Percentiles rank a stretch among this genome's conserved stretches.
These are phyloP conservation scores for Pythium aquatile DNA, from an alignment of 352 stramenopile species.

Conservation along the genomic window DNA sequence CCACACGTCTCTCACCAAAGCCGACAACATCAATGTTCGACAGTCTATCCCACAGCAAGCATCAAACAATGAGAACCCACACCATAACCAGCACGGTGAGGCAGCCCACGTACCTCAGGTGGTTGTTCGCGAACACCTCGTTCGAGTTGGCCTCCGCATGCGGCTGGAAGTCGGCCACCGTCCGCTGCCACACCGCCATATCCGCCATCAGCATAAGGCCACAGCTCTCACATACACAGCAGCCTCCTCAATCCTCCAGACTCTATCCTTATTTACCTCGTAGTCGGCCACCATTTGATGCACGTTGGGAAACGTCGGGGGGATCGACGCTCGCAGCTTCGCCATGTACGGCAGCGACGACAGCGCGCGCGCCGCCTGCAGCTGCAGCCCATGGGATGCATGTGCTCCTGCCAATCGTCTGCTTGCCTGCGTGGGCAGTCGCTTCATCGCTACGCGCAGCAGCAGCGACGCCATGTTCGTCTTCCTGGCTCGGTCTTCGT, in stretches of 20 bases:
- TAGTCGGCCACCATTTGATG: slow-evolving; percentile 44
- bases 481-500: not conserved
- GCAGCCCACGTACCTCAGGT: slow-evolving; percentile 37
- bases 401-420: not conserved
- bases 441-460: not conserved
- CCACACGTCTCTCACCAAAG: slow-evolving; percentile 42
- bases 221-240: not conserved
- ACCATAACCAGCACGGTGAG: not conserved
- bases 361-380: slow-evolving; percentile 8
- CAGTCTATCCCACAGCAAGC: slow-evolving; percentile 28
- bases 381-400: not conserved
- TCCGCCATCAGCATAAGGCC: too few species aligned
- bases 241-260: too few species aligned
- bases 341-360: slow-evolving; percentile 49
- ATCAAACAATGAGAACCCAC: not conserved
- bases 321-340: slow-evolving; percentile 49
- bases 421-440: not conserved
- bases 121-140: slow-evolving; percentile 77
- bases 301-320: slow-evolving; percentile 38
- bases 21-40: slow-evolving; percentile 71
- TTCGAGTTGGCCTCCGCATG: slow-evolving; percentile 41
- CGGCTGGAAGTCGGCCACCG: slow-evolving; percentile 44
- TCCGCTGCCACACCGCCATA: slow-evolving; percentile 23
- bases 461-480: not conserved
- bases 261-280: slow-evolving; percentile 30